Conservation (phyloP, 108 stramenopile genomes). For the Skeletonema potamos region DNA sequence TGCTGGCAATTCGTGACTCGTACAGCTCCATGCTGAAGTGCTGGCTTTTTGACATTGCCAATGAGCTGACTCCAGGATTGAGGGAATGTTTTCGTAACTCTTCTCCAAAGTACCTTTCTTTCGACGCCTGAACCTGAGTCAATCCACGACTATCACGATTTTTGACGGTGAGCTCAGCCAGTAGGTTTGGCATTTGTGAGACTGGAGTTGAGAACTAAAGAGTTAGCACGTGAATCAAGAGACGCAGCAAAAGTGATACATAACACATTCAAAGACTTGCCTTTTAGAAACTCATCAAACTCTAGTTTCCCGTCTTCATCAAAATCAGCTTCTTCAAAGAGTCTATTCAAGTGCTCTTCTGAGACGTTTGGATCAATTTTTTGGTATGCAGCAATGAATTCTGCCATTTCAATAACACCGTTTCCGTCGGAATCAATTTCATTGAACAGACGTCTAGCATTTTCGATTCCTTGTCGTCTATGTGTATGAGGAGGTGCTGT, state of each 20-base stretch:
- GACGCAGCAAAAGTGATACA: neutral
- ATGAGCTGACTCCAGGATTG: conserved; percentile 24
- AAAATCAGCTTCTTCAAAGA: conserved; percentile 52
- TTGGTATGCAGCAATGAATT: conserved; percentile 48
- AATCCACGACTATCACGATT: conserved; percentile 39
- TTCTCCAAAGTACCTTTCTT: conserved; percentile 49
- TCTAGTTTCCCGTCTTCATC: conserved; percentile 35
- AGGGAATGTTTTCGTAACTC: conserved; percentile 24
- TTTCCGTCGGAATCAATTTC: conserved; percentile 37
- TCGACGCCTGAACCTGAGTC: conserved; percentile 38
- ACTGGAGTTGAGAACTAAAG: neutral
- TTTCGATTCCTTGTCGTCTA: conserved; percentile 41
- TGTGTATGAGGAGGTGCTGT: neutral
- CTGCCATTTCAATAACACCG: conserved; percentile 28
- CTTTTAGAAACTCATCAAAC: conserved; percentile 51
- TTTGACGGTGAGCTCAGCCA: conserved; percentile 34
- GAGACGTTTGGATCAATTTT: conserved; percentile 29
- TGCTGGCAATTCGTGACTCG: conserved; percentile 52
- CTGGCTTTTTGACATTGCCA: conserved; percentile 42
- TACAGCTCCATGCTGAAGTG: conserved; percentile 53
- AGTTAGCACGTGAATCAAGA: neutral
- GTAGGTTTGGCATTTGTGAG: conserved; percentile 35
- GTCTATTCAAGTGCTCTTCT: conserved; percentile 14
- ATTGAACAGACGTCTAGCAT: conserved; percentile 38
- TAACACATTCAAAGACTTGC: neutral